phyloP scores from a whole-genome alignment of 441 rosid genomes.

The Mallotus japonicus region DNA sequence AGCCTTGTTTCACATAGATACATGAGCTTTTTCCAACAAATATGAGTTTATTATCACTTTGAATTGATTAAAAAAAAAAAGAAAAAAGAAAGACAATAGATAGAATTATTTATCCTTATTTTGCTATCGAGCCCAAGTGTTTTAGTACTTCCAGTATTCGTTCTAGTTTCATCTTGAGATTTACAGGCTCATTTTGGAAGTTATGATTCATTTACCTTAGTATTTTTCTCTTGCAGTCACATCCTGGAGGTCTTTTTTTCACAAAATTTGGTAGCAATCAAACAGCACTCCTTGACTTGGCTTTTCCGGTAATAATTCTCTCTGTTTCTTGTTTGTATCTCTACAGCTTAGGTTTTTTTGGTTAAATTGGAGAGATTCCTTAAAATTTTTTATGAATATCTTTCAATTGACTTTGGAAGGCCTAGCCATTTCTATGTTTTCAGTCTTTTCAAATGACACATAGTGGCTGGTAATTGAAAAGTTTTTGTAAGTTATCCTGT shows the following conservation, averaged over 20 bases:
- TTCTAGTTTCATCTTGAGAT: conserved; percentile 18
- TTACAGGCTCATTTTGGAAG: conserved; percentile 5
- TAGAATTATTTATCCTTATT: neutral
- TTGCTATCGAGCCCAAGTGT: neutral
- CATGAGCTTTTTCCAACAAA: neutral
- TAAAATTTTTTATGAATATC: neutral
- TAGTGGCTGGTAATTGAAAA: neutral
- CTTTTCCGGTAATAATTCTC: conserved; percentile 62
- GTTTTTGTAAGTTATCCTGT: neutral
- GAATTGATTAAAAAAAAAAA: neutral
- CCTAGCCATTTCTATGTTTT: neutral
- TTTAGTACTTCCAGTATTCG: neutral
- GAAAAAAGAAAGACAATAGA: neutral
- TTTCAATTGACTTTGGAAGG: neutral
- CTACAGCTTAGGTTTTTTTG: neutral
- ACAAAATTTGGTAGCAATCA: conserved; percentile 82
- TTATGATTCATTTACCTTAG: conserved; percentile 9
- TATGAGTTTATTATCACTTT: neutral
- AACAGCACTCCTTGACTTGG: conserved; percentile 83
- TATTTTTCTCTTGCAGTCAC: conserved; percentile 58
- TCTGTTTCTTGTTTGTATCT: neutral
- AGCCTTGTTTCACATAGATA: neutral
- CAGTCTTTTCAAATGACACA: neutral
- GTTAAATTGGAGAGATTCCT: neutral
- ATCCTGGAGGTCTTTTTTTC: conserved; percentile 80